A percentile compares a stretch with the other conserved stretches of the same genome.
phyloP scores from a whole-genome alignment of 192 early-diverging fungal species.

The Nowakowskiella sp. region DNA sequence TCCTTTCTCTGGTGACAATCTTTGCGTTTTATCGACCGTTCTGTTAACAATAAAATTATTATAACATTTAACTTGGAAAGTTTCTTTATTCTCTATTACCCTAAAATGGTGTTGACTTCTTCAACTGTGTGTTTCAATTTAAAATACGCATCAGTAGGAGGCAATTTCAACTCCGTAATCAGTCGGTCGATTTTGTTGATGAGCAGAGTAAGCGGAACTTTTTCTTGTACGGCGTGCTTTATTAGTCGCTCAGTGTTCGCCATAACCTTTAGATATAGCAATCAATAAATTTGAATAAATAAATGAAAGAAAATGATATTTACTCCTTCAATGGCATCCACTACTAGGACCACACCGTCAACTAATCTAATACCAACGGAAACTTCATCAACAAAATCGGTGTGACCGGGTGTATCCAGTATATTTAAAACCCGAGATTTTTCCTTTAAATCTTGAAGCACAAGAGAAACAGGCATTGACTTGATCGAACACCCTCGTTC shows the following conservation, averaged over 20 bases:
- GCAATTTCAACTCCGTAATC: conserved; percentile 91
- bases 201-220: conserved; percentile 73
- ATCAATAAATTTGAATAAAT: not conserved
- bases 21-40: conserved; percentile 40
- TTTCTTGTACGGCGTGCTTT: conserved; percentile 68
- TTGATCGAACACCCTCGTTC: conserved; percentile 87
- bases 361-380: conserved; percentile 74
- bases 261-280: conserved; percentile 59
- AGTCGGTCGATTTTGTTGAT: conserved; percentile 98
- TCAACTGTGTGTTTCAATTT: conserved; percentile 93
- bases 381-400: conserved; percentile 91
- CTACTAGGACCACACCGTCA: conserved; percentile 87
- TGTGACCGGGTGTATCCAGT: conserved; percentile 92
- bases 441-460: conserved; percentile 75
- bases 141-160: conserved; percentile 93
- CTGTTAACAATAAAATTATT: conserved; percentile 2
- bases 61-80: conserved; percentile 2
- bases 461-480: conserved; percentile 85
- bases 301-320: conserved; percentile 8
- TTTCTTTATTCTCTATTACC: conserved; percentile 20
- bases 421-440: conserved; percentile 87
- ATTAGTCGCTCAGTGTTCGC: conserved; percentile 83
- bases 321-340: conserved; percentile 93
- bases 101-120: conserved; percentile 83
- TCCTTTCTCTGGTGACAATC: conserved; percentile 85